Base-by-base conservation (phyloP, 225 moss, liverwort and hornwort genomes). In the Neckera pumila region DNA sequence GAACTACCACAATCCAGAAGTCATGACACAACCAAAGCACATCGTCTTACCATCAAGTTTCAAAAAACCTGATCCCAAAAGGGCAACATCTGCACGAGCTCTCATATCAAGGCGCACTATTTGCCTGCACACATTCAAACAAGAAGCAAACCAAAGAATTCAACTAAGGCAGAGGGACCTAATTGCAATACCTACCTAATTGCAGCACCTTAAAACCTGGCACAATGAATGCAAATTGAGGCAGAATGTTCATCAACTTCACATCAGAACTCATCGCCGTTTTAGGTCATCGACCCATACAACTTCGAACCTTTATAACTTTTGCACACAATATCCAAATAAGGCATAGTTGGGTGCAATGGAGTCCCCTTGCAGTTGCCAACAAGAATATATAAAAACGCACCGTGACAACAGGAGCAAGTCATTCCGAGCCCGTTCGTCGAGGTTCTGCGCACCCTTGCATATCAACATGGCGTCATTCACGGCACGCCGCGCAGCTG, bases 341-440 rank as follows among this genome's bases (percentile, higher is more conserved):
- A 31, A 70, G 31, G 54, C 56, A 43, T 58, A 72, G 40, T 26
- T 38, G 38, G 7, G 26, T 78, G 78, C 38, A 78, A 78, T 27
- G 57, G 54, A 78, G 30, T 69, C 69, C 56, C 56, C 20, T 53
- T 53, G 53, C 83, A 83, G 38, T 30, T 69, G 56, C 30, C n/a
- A 40, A 69, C 54, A 83, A 69, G 56, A 70, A 51, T 66, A 12
- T 30, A 56, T 38, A 64, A 54, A 38, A 28, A 86, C 87, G 62
- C 87, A 98, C 98, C 85, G 93, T 56, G 95, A 93, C 70, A 98
- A 89, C 53, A 96, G 84, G 64, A 94, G 91, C 27, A 98, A 84
- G 71, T 98, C 95, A 70, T 87, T 95, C 85, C 98, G 98, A 23
- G 95, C 98, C 45, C 97, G 96, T 87, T 96, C 94, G 76, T 98